Base-by-base conservation (phyloP, 164 flowering plant species). In the Piper longum region DNA sequence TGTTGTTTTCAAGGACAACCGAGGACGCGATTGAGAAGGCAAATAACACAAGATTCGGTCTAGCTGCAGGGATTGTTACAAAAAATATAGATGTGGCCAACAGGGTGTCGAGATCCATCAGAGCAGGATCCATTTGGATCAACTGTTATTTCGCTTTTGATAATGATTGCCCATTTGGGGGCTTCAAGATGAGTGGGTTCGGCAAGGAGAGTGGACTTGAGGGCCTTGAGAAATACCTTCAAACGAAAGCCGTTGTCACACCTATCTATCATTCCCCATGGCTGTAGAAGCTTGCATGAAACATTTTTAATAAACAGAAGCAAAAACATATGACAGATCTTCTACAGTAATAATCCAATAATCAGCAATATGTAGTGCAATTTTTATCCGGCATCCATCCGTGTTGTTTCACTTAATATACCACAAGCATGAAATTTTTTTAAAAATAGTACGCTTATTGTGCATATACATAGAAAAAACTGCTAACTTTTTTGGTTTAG, bases 51-150 rank as follows among this genome's bases (percentile, higher is more conserved):
- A 70, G n/a, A 56, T 88, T 86, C 62, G 96, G 96, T 0, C 68
- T 88, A 42, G 96, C 85, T 60, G 88, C 88, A 4, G 96, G 91
- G 18, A 77, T 88, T 1, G 72, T 88, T 64, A 84, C 91, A 58
- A 85, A 83, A 56, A 63, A 80, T 76, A 7, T 88, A 45, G 74
- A 88, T 70, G 41, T 76, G 36, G 87, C 84, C 0, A 88, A 86
- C 75, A 81, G 80, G 2, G 87, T 86, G 4, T 83, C 96, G 2
- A 79, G 96, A 69, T 88, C 96, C 2, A 75, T 88, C 16, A 78
- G 86, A 0, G 89, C 91, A 0, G 96, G 96, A 40, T 43, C 64
- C 8, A 74, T 88, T 56, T 88, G 96, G 91, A 70, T 88, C 67
- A 88, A 88, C 36, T 84, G 91, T 59, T 88, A 84, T 69, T 77